Evolutionary conservation across 345 rosid species (phyloP).

Genomic region (Trapa bicornis): DNA sequence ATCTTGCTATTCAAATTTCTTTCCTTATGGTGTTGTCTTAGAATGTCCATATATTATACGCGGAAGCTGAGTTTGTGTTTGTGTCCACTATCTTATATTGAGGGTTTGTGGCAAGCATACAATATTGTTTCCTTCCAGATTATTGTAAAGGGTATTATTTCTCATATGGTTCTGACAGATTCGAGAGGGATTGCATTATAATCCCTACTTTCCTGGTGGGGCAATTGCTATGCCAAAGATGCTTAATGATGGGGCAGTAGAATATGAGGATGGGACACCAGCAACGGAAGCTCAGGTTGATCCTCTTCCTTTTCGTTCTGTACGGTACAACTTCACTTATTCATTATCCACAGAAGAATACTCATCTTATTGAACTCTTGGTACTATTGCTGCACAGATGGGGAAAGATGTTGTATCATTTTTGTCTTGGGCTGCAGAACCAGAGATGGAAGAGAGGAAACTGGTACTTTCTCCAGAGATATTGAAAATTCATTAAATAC

Average conservation of each 20-base stretch:
- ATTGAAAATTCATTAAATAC: background rate
- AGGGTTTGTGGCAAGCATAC: background rate
- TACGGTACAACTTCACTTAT: slow-evolving; percentile 1
- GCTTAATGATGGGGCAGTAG: slow-evolving; percentile 94
- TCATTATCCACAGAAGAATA: background rate
- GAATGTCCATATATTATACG: background rate
- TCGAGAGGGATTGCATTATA: slow-evolving; percentile 88
- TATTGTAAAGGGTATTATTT: background rate
- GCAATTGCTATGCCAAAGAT: slow-evolving; percentile 99
- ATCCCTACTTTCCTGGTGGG: slow-evolving; percentile 98
- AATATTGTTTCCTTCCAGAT: background rate
- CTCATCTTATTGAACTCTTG: background rate
- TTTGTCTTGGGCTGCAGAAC: slow-evolving; percentile 97
- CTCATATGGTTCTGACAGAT: slow-evolving; percentile 26
- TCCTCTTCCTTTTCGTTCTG: slow-evolving; percentile 1
- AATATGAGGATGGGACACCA: slow-evolving; percentile 97
- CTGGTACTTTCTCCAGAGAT: slow-evolving; percentile 29
- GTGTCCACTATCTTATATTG: background rate
- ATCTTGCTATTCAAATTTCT: background rate
- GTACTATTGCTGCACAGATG: slow-evolving; percentile 43
- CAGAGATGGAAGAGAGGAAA: slow-evolving; percentile 99
- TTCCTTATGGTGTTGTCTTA: background rate
- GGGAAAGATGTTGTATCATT: slow-evolving; percentile 94
- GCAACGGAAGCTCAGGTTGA: slow-evolving; percentile 97
- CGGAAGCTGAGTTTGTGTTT: background rate